phyloP scores from a whole-genome alignment of 495 filamentous ascomycete genomes.

The Tuber calosporum region DNA sequence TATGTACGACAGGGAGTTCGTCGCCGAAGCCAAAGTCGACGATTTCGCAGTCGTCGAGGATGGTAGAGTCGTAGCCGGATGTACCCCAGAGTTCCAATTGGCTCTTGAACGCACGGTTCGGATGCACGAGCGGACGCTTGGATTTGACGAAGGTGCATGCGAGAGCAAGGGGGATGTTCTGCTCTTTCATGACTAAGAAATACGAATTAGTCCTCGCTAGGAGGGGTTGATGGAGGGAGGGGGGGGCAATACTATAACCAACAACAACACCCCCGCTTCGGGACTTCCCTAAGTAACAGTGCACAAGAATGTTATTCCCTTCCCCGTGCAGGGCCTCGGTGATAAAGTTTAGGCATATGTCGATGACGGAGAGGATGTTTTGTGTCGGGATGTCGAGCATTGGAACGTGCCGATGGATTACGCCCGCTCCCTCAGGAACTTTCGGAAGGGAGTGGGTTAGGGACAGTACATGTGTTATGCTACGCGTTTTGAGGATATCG shows the following conservation, averaged over 20 bases:
- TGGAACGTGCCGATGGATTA: slow-evolving; percentile 22
- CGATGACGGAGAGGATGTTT: slow-evolving; percentile 22
- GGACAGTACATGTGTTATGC: slow-evolving; percentile 28
- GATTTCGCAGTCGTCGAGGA: slow-evolving; percentile 13
- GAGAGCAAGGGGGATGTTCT: slow-evolving; percentile 15
- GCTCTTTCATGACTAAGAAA: slow-evolving; percentile 24
- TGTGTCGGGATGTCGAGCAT: slow-evolving; percentile 26
- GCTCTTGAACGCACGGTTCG: slow-evolving; percentile 29
- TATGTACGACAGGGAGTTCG: not conserved
- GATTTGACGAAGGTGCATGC: slow-evolving; percentile 20
- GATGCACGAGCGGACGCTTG: slow-evolving; percentile 26
- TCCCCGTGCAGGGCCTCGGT: slow-evolving; percentile 13
- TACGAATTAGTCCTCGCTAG: not conserved
- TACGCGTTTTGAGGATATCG: slow-evolving; percentile 17
- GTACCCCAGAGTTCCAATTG: slow-evolving; percentile 32
- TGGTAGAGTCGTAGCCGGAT: slow-evolving; percentile 24
- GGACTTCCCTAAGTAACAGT: slow-evolving; percentile 30
- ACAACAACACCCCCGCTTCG: slow-evolving; percentile 28
- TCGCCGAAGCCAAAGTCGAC: not conserved
- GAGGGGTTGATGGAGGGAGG: no score
- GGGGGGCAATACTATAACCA: slow-evolving; percentile 17
- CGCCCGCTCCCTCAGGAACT: slow-evolving; percentile 8
- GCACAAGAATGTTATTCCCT: slow-evolving; percentile 21
- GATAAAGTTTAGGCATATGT: slow-evolving; percentile 9
- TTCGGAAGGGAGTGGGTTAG: slow-evolving; percentile 28